Conservation (phyloP, 176 grass and related monocot species). For the Ensete ventricosum region DNA sequence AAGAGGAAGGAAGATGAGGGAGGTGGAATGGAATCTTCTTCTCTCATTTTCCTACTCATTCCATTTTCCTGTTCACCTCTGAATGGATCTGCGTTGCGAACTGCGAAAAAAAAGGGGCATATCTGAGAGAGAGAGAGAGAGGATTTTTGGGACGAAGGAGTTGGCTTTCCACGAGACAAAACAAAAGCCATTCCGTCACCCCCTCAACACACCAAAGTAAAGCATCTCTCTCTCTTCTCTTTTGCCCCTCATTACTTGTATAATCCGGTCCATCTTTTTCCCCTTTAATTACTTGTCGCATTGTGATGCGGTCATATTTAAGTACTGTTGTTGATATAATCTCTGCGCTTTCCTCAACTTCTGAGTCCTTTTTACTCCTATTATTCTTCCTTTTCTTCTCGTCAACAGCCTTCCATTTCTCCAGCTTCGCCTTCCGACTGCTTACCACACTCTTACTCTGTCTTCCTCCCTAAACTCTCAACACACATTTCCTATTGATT, state of each 20-base stretch:
- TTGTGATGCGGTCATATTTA: not conserved
- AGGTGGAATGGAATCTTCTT: constrained; percentile 24
- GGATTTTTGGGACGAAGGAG: constrained; percentile 16
- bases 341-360: not conserved
- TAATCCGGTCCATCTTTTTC: no score
- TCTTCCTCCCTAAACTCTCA: no score
- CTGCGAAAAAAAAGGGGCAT: not conserved
- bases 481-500: no score
- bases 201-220: not conserved
- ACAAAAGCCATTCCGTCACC: not conserved
- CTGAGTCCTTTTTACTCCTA: not conserved
- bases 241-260: not conserved
- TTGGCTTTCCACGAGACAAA: constrained; percentile 14
- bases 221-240: not conserved
- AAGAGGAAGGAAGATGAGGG: not conserved
- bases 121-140: not conserved
- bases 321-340: not conserved
- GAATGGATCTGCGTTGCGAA: not conserved
- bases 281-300: not conserved
- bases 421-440: no score
- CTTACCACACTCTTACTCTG: no score
- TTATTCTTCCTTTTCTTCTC: not conserved
- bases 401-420: no score
- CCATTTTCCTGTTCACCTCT: not conserved
- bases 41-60: constrained; percentile 4